These are phyloP conservation scores for Aspergillus quadricinctus DNA, from an alignment of 2,329 filamentous ascomycete genomes.

Conservation along the genomic window DNA sequence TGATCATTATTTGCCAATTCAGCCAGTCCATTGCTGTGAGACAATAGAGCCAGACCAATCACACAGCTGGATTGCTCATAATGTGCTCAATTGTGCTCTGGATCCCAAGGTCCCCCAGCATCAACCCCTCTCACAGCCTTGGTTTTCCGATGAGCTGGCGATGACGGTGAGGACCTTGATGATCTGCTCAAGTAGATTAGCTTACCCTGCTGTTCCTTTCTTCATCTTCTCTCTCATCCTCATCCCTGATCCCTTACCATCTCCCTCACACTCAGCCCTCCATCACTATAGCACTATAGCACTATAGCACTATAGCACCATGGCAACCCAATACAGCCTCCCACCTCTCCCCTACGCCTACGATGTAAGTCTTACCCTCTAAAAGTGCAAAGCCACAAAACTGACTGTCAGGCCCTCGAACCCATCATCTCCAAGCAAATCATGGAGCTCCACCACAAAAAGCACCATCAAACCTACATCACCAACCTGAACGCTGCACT, in stretches of 20 bases:
- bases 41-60: background rate
- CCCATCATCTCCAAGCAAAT: slow-evolving; percentile 74
- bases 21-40: background rate
- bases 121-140: background rate
- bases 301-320: slow-evolving; percentile 11
- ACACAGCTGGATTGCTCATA: background rate
- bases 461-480: slow-evolving; percentile 91
- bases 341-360: slow-evolving; percentile 66
- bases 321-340: slow-evolving; percentile 51
- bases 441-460: slow-evolving; percentile 91
- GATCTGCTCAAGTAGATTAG: background rate
- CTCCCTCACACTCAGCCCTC: no score
- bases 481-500: slow-evolving; percentile 78
- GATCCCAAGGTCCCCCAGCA: slow-evolving; percentile 1
- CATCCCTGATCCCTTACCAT: background rate
- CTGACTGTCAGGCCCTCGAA: slow-evolving; percentile 71
- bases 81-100: slow-evolving; percentile 2
- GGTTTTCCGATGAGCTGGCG: background rate
- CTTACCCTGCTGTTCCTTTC: background rate
- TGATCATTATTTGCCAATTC: background rate
- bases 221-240: background rate
- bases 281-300: background rate
- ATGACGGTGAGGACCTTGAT: background rate
- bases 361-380: slow-evolving; percentile 57
- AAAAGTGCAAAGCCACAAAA: no score